A percentile compares a stretch with the other conserved stretches of the same genome.
Evolutionary conservation across 1,139 yeast genomes (phyloP).

Genomic region (Nakaseomyces sp.): DNA sequence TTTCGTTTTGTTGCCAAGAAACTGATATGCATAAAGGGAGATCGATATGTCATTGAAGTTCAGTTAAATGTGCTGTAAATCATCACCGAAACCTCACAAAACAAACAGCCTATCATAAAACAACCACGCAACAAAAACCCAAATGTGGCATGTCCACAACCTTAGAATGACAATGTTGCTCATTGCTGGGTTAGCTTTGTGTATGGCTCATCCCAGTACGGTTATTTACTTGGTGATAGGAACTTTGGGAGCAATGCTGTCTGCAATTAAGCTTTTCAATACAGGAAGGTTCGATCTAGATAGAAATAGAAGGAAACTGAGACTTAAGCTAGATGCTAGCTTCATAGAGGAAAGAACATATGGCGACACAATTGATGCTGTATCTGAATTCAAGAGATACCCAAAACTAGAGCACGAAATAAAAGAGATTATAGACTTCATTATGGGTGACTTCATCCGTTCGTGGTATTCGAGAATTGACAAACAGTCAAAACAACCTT

Average conservation of each 20-base stretch:
- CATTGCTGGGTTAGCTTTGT: neutral
- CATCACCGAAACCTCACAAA: no score
- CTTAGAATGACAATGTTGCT: neutral
- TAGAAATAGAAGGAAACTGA: neutral
- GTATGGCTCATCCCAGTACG: neutral
- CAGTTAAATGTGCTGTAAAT: no score
- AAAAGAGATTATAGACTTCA: conserved; percentile 43
- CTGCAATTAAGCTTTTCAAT: neutral
- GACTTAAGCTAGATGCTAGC: neutral
- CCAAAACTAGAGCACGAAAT: conserved; percentile 43
- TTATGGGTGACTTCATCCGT: conserved; percentile 52
- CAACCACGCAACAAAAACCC: no score
- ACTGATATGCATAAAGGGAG: no score
- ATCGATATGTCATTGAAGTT: no score
- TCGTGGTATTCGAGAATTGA: conserved; percentile 51
- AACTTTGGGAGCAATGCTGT: neutral
- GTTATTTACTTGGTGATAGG: neutral
- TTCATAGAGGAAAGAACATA: neutral
- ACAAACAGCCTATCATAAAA: no score
- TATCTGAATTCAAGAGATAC: conserved; percentile 4
- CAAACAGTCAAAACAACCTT: conserved; percentile 27
- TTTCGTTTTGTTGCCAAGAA: no score
- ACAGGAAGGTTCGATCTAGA: neutral
- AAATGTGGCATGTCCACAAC: neutral
- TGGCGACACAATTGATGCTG: no score